Evolutionary conservation across 2,329 filamentous ascomycete genomes (phyloP), one percentile per base, ranked within the genome.

Genomic region (Penicillium thymicola): DNA sequence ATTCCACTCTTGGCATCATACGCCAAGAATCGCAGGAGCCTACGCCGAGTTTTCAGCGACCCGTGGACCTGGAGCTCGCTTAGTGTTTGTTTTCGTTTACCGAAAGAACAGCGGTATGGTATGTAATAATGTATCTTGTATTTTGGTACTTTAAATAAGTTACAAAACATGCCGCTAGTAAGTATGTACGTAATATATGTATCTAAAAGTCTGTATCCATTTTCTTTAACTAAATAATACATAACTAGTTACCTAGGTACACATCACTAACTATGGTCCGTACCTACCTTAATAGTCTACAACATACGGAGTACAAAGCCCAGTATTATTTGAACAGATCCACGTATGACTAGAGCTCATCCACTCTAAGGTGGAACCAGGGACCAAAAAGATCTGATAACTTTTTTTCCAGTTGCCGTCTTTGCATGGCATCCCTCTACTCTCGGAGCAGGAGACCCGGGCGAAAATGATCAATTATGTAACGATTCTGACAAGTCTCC

Each of bases 331-430:
- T 13, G 30, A 27, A 21, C 2, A 21, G 36, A 42, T 42, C 51
- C 51, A 49, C 16, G 41, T 36, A 30, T 36, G 21, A 32, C 34
- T n/a, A 18, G 10, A 49, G n/a, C 16, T 23, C n/a, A 37, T 46
- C 54, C 54, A 55, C 36, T 30, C 9, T 23, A 13, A 16, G 5
- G 54, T 40, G 41, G 47, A 52, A 40, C 27, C 41, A 21, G 34
- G 41, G 28, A 51, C 18, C 10, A 18, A 38, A 55, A 55, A 11
- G 54, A 55, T 55, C 54, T 45, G 54, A 55, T 52, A 55, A 52
- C 41, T 28, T 34, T 46, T 45, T 32, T 16, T 16, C 18, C 21
- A 32, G 10, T 25, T 14, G 10, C 9, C 25, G 14, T 18, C 4
- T 41, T 45, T 40, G 40, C 40, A 10, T 8, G 11, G 10, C 13